phyloP scores from a whole-genome alignment of 768 basidiomycete species.

The Lepiota subincarnata region DNA sequence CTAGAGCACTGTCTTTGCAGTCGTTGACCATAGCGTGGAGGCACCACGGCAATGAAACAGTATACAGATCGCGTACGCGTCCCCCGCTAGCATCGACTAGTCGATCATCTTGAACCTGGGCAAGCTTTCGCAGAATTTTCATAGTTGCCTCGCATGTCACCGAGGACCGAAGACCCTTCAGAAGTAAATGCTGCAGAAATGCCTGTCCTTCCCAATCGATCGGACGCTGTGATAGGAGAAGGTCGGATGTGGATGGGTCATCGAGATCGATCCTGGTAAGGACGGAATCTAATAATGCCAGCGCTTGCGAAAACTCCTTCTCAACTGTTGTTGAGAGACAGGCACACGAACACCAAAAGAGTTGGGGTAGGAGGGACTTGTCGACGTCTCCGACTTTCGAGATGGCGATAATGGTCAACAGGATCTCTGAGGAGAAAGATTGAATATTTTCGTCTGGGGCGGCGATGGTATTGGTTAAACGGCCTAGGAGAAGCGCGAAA shows the following conservation, averaged over 20 bases:
- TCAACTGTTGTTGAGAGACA: constrained; percentile 82
- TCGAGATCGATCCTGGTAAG: constrained; percentile 69
- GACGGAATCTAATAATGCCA: constrained; percentile 61
- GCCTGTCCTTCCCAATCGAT: constrained; percentile 62
- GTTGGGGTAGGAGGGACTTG: constrained; percentile 63
- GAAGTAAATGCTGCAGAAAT: constrained; percentile 64
- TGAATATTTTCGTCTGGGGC: constrained; percentile 74
- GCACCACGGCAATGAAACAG: constrained; percentile 84
- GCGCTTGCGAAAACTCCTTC: constrained; percentile 65
- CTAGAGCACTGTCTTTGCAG: constrained; percentile 52
- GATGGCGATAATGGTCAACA: constrained; percentile 68
- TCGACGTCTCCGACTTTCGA: constrained; percentile 55
- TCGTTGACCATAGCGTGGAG: constrained; percentile 68
- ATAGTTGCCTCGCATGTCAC: constrained; percentile 64
- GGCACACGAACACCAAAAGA: constrained; percentile 85
- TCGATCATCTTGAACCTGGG: constrained; percentile 54
- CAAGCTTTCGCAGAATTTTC: constrained; percentile 58
- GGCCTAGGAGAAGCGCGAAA: constrained; percentile 74
- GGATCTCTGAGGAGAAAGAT: constrained; percentile 77
- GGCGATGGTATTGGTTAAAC: constrained; percentile 81
- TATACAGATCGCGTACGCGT: constrained; percentile 79
- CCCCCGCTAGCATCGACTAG: constrained; percentile 69
- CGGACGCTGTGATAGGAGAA: constrained; percentile 66
- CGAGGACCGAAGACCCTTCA: constrained; percentile 79
- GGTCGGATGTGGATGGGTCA: constrained; percentile 61